These are phyloP conservation scores for Nemania sp. DNA, from an alignment of 2,329 filamentous ascomycete species.

Conservation along the genomic window DNA sequence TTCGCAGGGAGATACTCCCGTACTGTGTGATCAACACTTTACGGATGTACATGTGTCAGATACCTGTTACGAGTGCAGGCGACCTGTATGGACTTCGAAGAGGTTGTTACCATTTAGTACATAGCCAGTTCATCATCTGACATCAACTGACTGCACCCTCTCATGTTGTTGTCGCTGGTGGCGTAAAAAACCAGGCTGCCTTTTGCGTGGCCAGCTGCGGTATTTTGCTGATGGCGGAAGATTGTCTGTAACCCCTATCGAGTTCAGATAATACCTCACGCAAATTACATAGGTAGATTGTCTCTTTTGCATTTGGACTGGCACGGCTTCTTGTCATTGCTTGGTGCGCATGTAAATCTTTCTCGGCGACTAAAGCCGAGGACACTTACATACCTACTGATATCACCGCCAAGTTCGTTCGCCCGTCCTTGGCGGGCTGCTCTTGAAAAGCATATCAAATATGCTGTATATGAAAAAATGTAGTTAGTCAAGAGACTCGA, in stretches of 20 bases:
- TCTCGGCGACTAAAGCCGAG: background rate
- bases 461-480: too few relatives aligned
- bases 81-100: too few relatives aligned
- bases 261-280: constrained; percentile 17
- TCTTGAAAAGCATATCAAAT: background rate
- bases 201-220: constrained; percentile 3
- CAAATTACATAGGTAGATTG: too few relatives aligned
- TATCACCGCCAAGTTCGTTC: constrained; percentile 4
- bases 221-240: constrained; percentile 12
- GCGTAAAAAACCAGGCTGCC: background rate
- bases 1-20: background rate
- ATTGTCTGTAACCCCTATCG: background rate
- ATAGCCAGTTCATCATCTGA: constrained; percentile 18
- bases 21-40: background rate
- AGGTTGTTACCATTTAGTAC: too few relatives aligned
- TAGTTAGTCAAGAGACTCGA: too few relatives aligned
- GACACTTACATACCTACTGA: background rate
- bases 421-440: constrained; percentile 8
- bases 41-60: too few relatives aligned
- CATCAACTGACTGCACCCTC: constrained; percentile 1
- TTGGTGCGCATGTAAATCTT: background rate
- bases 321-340: background rate
- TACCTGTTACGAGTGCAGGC: too few relatives aligned
- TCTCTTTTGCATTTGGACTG: constrained; percentile 5
- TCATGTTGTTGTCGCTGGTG: background rate